phyloP scores from a whole-genome alignment of 2,329 filamentous ascomycete species.

The Arthrobotrys iridis region DNA sequence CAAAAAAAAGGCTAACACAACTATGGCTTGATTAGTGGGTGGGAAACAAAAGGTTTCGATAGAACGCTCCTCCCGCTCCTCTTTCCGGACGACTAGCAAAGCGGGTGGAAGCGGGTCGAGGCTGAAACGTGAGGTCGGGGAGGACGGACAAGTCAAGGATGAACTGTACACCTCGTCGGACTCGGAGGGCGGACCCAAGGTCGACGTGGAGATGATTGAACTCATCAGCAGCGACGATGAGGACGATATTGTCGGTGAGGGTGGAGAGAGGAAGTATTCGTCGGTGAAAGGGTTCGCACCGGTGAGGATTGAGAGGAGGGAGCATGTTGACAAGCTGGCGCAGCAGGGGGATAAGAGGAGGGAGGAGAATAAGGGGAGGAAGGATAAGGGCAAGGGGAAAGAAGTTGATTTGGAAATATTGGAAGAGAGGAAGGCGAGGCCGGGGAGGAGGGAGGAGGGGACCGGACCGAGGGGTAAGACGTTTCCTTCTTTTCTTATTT shows the following conservation, averaged over 20 bases:
- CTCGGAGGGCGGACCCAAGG: constrained; percentile 56
- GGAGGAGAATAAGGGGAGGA: constrained; percentile 45
- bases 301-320: constrained; percentile 51
- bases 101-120: constrained; percentile 6
- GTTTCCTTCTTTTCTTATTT: neutral
- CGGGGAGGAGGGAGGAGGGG: constrained; percentile 34
- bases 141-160: constrained; percentile 50
- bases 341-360: constrained; percentile 55
- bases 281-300: constrained; percentile 38
- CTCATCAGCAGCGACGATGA: constrained; percentile 54
- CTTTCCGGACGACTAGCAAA: neutral
- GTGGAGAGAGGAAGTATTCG: constrained; percentile 35
- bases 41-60: constrained; percentile 50
- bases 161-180: constrained; percentile 54
- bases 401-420: constrained; percentile 55
- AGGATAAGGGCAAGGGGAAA: constrained; percentile 47
- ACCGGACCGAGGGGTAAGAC: constrained; percentile 30
- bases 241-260: constrained; percentile 46
- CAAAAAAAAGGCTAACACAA: no score
- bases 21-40: constrained; percentile 1
- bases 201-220: constrained; percentile 58
- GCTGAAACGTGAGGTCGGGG: constrained; percentile 36
- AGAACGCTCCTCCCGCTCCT: constrained; percentile 20
- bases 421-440: constrained; percentile 55
- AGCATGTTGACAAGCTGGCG: constrained; percentile 55